Evolutionary conservation across 495 filamentous ascomycete species (phyloP).

Genomic region (Xylaria bambusicola): DNA sequence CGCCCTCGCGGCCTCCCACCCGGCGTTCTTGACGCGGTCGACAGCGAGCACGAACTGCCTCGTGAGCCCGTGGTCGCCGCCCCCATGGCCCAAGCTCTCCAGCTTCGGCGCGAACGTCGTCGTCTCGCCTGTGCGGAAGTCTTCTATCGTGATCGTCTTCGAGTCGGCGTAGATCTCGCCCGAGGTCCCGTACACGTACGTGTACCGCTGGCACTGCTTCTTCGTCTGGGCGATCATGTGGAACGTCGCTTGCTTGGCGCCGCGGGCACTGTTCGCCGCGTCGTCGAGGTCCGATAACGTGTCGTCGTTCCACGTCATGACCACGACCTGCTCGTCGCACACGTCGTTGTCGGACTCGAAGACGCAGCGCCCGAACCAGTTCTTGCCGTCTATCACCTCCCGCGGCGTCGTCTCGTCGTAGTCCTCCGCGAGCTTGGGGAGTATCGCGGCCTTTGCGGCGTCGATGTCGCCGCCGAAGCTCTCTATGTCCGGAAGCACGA

Average conservation of each 20-base stretch:
- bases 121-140: slow-evolving; percentile 60
- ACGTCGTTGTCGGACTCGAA: slow-evolving; percentile 91
- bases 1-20: slow-evolving; percentile 66
- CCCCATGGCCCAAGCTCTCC: slow-evolving; percentile 70
- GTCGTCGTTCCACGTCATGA: slow-evolving; percentile 79
- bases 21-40: slow-evolving; percentile 71
- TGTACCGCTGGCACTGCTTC: slow-evolving; percentile 79
- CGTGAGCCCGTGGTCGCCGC: slow-evolving; percentile 83
- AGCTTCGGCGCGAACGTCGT: slow-evolving; percentile 54
- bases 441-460: slow-evolving; percentile 41
- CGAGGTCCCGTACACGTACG: slow-evolving; percentile 76
- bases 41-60: slow-evolving; percentile 79
- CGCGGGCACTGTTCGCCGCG: slow-evolving; percentile 41
- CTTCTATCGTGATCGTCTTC: slow-evolving; percentile 61
- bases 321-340: slow-evolving; percentile 88
- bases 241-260: slow-evolving; percentile 81
- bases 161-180: slow-evolving; percentile 87
- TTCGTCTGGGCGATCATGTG: slow-evolving; percentile 94
- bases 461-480: slow-evolving; percentile 55
- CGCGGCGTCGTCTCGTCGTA: slow-evolving; percentile 58
- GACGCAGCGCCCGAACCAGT: slow-evolving; percentile 94
- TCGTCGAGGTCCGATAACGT: slow-evolving; percentile 27
- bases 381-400: slow-evolving; percentile 57
- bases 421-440: slow-evolving; percentile 63
- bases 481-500: slow-evolving; percentile 90